Base-by-base conservation (phyloP, 805 yeast genomes). In the Starmerella vaccinii region DNA sequence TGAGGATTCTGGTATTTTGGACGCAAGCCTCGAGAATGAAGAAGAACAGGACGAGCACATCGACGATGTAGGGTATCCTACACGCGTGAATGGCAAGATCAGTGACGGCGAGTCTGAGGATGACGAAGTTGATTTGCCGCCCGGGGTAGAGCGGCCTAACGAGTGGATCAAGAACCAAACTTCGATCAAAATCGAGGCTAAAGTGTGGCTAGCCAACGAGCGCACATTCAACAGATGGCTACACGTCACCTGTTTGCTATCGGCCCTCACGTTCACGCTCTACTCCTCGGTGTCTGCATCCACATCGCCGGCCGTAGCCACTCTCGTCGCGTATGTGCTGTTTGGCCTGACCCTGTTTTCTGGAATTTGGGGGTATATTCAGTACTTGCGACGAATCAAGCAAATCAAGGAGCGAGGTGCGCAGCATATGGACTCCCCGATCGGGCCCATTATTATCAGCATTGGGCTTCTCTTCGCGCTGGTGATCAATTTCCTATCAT, bases 181-280 rank as follows among this genome's bases (percentile, higher is more conserved):
- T 7, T 92, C 96, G 1, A 78, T 88, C 50, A 88, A 84, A 68
- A 89, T 92, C 52, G 98, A 92, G 71, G 94, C 97, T 27, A 92
- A 92, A 64, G 98, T 92, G 13, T 92, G 97, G 97, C 74, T 92
- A 57, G 98, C 98, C 26, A 92, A 92, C 64, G 98, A 92, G 71
- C 82, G 98, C 67, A 92, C 98, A 3, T 90, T 89, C 71, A 82
- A 86, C 72, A 78, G 94, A 67, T 92, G 98, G 98, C 73, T 92
- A 57, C 88, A 83, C 55, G 90, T 90, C 21, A 84, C 95, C 13
- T 79, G 94, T 0, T 71, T 92, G 63, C 74, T 92, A 59, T 80
- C 95, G 19, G 81, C 89, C 0, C 70, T 92, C 60, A 87, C 97
- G 0, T 88, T 89, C 63, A 75, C 92, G 15, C 76, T 92, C 49